Evolutionary conservation across 75 land plant species (phyloP).

Genomic region (Cupressus sempervirens): DNA sequence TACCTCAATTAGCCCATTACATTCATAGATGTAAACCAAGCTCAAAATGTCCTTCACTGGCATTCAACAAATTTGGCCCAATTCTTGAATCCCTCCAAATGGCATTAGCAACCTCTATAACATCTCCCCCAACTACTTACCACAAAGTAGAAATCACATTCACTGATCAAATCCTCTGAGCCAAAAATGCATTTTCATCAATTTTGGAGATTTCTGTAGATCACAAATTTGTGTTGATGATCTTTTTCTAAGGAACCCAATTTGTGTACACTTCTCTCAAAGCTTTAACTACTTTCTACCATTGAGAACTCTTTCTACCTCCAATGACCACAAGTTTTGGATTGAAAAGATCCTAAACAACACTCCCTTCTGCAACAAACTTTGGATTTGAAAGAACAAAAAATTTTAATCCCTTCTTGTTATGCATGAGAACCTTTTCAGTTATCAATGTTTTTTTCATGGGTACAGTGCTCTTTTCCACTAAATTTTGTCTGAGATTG

Average conservation of each 20-base stretch:
- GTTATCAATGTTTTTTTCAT: conserved; percentile 75
- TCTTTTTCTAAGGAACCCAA: no score
- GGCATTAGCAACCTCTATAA: no score
- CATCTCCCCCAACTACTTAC: neutral
- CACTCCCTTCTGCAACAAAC: conserved; percentile 80
- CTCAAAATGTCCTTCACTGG: conserved; percentile 55
- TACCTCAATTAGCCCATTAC: conserved; percentile 71
- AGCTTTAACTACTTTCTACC: conserved; percentile 24
- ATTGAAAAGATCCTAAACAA: no score
- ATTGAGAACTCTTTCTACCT: no score
- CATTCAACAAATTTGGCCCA: conserved; percentile 28
- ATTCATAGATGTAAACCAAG: conserved; percentile 68
- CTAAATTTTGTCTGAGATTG: conserved; percentile 76
- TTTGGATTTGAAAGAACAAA: conserved; percentile 80
- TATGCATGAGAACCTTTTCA: conserved; percentile 74
- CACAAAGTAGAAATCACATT: conserved; percentile 27
- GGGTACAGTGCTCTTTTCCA: conserved; percentile 86
- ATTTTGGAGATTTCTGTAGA: conserved; percentile 42
- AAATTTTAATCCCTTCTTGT: conserved; percentile 63
- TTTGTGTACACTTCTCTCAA: conserved; percentile 59
- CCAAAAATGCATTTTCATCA: no score
- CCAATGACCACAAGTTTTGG: no score
- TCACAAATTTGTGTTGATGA: conserved; percentile 38
- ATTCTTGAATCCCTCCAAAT: no score
- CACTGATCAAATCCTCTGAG: conserved; percentile 37